Evolutionary conservation across 192 early-diverging fungal genomes (phyloP).

Genomic region (Phlyctochytrium bullatum): DNA sequence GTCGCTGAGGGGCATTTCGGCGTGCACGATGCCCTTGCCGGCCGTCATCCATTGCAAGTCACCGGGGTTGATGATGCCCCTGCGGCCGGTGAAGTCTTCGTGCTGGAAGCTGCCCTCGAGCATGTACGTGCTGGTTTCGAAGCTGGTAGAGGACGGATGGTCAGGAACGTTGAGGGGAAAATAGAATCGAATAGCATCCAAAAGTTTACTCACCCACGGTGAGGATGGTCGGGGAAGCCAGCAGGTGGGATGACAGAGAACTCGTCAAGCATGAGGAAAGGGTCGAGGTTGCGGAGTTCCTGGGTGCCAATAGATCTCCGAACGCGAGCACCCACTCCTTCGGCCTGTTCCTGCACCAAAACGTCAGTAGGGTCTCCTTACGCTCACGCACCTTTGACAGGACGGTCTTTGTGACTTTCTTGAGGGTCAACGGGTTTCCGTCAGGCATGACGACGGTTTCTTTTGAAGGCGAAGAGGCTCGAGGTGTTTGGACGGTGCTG

Average conservation of each 20-base stretch:
- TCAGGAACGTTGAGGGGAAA: constrained; percentile 73
- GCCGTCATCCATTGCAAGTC: constrained; percentile 70
- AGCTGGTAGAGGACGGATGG: constrained; percentile 61
- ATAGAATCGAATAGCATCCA: no score
- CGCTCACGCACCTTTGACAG: no score
- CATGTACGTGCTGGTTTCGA: constrained; percentile 69
- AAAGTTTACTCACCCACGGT: constrained; percentile 72
- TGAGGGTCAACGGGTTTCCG: no score
- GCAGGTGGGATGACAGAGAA: neutral
- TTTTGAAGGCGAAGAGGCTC: neutral
- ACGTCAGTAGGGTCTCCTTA: no score
- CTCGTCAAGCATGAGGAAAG: constrained; percentile 84
- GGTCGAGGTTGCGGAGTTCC: constrained; percentile 72
- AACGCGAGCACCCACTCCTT: constrained; percentile 81
- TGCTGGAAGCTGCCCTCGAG: constrained; percentile 56
- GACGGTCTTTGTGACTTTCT: neutral
- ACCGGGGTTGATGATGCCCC: constrained; percentile 42
- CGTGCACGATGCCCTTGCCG: constrained; percentile 63
- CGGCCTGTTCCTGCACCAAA: constrained; percentile 26
- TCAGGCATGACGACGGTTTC: neutral
- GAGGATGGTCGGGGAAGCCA: constrained; percentile 27
- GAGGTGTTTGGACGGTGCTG: constrained; percentile 1
- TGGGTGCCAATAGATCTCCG: constrained; percentile 71
- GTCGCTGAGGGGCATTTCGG: constrained; percentile 46
- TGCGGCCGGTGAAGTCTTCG: constrained; percentile 58